Base-by-base conservation (phyloP, 176 grass and related monocot genomes). In the Triticum turgidum region DNA sequence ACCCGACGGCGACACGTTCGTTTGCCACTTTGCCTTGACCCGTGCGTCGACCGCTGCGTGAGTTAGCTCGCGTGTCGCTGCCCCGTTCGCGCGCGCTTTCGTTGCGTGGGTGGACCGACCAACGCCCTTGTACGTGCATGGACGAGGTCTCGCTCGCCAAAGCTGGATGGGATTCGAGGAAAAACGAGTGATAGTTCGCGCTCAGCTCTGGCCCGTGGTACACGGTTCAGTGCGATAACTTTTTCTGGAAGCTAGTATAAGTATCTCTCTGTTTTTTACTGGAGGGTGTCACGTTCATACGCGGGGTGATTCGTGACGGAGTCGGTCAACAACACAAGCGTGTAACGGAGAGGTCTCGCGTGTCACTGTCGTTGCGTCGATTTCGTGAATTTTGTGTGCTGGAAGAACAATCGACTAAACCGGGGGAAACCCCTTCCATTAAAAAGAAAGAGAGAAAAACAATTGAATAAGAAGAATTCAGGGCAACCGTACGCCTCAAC, bases 91-190 rank as follows among this genome's bases (percentile, higher is more conserved):
- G 77, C 65, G 83, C 88, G 77, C 65, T 67, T 67, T 67, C 29
- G 71, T 73, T 44, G 84, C 89, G 85, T 91, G 75, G 8, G 80
- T 15, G 7, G 67, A 75, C 80, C 66, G 89, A 45, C 61, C 66
- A 85, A 45, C 61, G 89, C 73, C 29, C 39, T 90, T 58, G 56
- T 47, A 47, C 71, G 12, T 76, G 9, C 21, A 34, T 66, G 22
- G 66, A 59, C 54, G 54, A 65, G 0, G 63, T 54, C 5, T 25
- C 14, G 25, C 12, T 47, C 44, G 44, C 44, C 12, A 13, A 45
- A 11, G 11, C 44, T 47, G 11, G 44, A 12, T 47, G 44, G 44
- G 10, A 44, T 44, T 44, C 42, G 10, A 44, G 42, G 0, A 1
- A 3, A 18, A 18, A 54, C 51, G 49, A 10, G 25, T 13, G 59